Evolutionary conservation across 2,329 filamentous ascomycete genomes (phyloP), one percentile per base, ranked within the genome.

Genomic region (Ophiostoma ips): DNA sequence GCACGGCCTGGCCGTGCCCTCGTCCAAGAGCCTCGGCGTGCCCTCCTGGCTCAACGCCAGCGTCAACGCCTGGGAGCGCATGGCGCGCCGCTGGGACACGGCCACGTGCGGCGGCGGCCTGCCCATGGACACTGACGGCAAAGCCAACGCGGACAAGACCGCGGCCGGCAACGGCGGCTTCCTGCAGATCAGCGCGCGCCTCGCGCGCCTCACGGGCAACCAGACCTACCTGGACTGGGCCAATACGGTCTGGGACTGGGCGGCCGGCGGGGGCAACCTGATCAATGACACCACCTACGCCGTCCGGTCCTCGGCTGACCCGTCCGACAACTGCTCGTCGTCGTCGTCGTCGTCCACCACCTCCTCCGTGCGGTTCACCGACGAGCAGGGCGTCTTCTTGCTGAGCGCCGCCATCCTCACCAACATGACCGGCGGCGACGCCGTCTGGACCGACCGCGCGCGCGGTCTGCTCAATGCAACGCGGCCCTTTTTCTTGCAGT

Each of bases 71-170:
- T 92, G 86, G 72, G 80, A 88, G 62, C 73, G 75, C 40, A 81
- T 88, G 59, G 72, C 71, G 5, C 64, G 64, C 19, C 77, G 87
- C 43, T 92, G 87, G 87, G 80, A 89, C 61, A 71, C 67, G 0
- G 67, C 70, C 0, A 65, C 68, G 36, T 94, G 87, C 59, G 72
- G 71, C 24, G 87, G 87, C 53, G 87, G 87, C 5, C 67, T 92
- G 44, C 72, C 78, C 57, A 89, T 82, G 62, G 67, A 74, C 1
- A 77, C 75, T 58, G 90, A 94, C 61, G 68, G 69, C 44, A 79
- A 79, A 54, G 87, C 87, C 13, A 81, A 88, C 62, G 73, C 79
- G 59, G 92, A 94, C 74, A 92, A 89, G 66, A 90, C 90, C 67
- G 75, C 80, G 15, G 77, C 89, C 57, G 81, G 81, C 54, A 92